Evolutionary conservation across 352 stramenopile genomes (phyloP).

Genomic region (Globisporangium yorkense): DNA sequence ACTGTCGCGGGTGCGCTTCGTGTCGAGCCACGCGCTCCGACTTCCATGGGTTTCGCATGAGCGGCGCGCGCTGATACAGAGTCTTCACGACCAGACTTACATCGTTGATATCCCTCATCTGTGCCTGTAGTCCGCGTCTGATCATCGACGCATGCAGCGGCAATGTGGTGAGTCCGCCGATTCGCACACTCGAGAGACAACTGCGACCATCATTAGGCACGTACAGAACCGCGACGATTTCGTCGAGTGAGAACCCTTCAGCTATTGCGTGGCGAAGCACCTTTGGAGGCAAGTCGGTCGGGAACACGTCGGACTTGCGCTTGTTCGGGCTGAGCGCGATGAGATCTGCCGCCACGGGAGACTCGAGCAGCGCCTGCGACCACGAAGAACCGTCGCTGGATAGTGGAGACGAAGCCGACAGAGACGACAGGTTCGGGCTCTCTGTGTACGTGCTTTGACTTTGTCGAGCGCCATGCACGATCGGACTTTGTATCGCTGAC

Average conservation of each 20-base stretch:
- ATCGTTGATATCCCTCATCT: constrained; percentile 37
- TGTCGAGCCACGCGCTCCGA: constrained; percentile 27
- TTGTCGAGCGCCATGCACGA: constrained; percentile 28
- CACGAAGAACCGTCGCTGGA: constrained; percentile 13
- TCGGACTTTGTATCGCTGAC: constrained; percentile 43
- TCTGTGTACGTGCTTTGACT: constrained; percentile 22
- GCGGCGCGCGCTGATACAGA: constrained; percentile 33
- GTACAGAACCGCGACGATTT: constrained; percentile 56
- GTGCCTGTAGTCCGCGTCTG: constrained; percentile 47
- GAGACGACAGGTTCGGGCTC: neutral
- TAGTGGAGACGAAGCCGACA: neutral
- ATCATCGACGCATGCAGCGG: neutral
- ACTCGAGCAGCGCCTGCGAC: constrained; percentile 30
- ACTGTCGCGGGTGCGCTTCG: constrained; percentile 3
- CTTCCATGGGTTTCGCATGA: constrained; percentile 55
- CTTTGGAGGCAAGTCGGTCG: constrained; percentile 34
- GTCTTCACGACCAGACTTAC: constrained; percentile 28
- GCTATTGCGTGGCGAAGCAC: constrained; percentile 45
- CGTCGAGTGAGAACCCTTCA: constrained; percentile 39
- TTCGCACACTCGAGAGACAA: neutral
- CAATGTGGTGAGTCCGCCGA: neutral
- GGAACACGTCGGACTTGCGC: constrained; percentile 40
- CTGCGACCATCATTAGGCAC: neutral
- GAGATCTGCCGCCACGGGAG: constrained; percentile 36
- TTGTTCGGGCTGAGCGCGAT: constrained; percentile 43